phyloP scores from a whole-genome alignment of 768 basidiomycete genomes.

The Pisolithus albus region DNA sequence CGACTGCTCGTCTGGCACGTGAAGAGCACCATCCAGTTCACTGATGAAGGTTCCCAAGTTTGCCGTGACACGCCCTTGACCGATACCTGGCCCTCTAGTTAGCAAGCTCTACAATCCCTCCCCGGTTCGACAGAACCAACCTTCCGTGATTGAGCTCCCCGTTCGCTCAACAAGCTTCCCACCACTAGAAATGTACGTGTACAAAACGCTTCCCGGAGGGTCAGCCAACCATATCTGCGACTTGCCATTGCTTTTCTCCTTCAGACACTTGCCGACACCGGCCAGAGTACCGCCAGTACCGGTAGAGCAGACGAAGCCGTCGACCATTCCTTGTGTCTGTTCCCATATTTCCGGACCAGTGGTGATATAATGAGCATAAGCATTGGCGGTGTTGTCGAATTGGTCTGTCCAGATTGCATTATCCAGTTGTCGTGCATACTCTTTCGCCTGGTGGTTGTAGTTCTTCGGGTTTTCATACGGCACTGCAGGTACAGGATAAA shows the following conservation, averaged over 20 bases:
- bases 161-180: constrained; percentile 67
- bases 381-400: constrained; percentile 94
- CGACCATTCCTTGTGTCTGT: constrained; percentile 70
- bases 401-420: constrained; percentile 98
- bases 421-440: constrained; percentile 62
- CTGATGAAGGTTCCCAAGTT: constrained; percentile 82
- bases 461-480: constrained; percentile 92
- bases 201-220: constrained; percentile 90
- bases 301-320: constrained; percentile 92
- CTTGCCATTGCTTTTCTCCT: constrained; percentile 71
- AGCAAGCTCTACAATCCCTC: not conserved
- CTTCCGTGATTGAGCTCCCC: constrained; percentile 92
- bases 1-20: constrained; percentile 81
- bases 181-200: constrained; percentile 75
- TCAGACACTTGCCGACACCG: constrained; percentile 76
- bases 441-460: constrained; percentile 96
- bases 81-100: constrained; percentile 61
- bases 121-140: constrained; percentile 30
- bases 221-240: constrained; percentile 93
- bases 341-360: constrained; percentile 98
- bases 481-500: constrained; percentile 93
- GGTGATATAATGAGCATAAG: constrained; percentile 76
- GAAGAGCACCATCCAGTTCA: constrained; percentile 74
- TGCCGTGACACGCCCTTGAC: constrained; percentile 91
- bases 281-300: constrained; percentile 96